A percentile compares a stretch with the other conserved stretches of the same genome.
Conservation (phyloP, 2,329 filamentous ascomycete genomes). For the Fusarium veterinarium region DNA sequence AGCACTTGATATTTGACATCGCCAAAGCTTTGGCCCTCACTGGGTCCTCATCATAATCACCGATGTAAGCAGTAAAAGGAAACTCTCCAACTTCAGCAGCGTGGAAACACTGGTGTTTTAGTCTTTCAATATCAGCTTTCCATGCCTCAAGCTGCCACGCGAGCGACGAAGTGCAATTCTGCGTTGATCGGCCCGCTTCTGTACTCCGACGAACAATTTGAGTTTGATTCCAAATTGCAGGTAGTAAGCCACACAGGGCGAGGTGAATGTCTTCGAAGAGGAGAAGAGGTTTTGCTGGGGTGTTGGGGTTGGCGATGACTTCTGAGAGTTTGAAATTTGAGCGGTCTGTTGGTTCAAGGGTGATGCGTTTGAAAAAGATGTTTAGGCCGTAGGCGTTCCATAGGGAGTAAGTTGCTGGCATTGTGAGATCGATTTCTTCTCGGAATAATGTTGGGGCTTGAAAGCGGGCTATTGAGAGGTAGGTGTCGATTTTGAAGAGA, state of each 20-base stretch:
- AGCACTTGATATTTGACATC: constrained; percentile 44
- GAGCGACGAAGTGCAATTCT: constrained; percentile 33
- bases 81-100: constrained; percentile 21
- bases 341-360: constrained; percentile 49
- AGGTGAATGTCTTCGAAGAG: constrained; percentile 52
- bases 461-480: constrained; percentile 48
- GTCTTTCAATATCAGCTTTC: constrained; percentile 41
- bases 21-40: constrained; percentile 40
- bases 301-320: constrained; percentile 45
- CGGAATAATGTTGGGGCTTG: constrained; percentile 48
- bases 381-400: constrained; percentile 54
- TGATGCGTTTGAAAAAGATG: constrained; percentile 50
- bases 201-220: constrained; percentile 42
- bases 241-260: constrained; percentile 46
- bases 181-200: constrained; percentile 5
- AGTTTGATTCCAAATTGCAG: constrained; percentile 48
- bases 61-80: constrained; percentile 45
- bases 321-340: constrained; percentile 47
- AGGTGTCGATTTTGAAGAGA: constrained; percentile 55
- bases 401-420: constrained; percentile 49
- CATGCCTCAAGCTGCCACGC: constrained; percentile 44
- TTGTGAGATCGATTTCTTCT: constrained; percentile 53
- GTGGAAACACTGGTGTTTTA: constrained; percentile 34
- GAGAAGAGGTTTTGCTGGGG: constrained; percentile 41
- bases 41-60: constrained; percentile 42